Evolutionary conservation across 1,284 basidiomycete species (phyloP).

Genomic region (Volvariella volvacea): DNA sequence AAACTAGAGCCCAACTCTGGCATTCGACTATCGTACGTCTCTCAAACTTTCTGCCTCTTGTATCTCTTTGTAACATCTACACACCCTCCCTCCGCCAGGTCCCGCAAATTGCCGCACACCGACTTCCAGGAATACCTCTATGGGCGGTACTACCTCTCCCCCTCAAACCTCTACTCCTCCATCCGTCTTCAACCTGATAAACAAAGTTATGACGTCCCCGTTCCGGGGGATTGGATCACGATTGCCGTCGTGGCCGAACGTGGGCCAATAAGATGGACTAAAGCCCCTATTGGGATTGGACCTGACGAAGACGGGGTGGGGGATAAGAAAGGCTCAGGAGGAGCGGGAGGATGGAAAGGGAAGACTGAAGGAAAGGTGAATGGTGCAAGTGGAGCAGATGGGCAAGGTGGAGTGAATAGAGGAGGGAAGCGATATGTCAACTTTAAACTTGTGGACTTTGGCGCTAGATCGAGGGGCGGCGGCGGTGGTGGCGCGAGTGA

Average conservation of each 20-base stretch:
- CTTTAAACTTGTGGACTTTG: slow-evolving; percentile 82
- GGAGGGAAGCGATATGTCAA: slow-evolving; percentile 64
- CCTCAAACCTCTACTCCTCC: slow-evolving; percentile 83
- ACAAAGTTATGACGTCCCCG: slow-evolving; percentile 84
- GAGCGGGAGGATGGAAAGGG: slow-evolving; percentile 28
- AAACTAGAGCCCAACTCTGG: slow-evolving; percentile 83
- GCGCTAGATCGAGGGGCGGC: slow-evolving; percentile 44
- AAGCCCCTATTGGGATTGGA: slow-evolving; percentile 52
- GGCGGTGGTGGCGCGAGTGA: slow-evolving; percentile 29
- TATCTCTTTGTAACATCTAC: background rate
- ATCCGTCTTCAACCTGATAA: slow-evolving; percentile 73
- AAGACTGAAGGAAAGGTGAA: slow-evolving; percentile 30
- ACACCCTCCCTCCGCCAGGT: slow-evolving; percentile 39
- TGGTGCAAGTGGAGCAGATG: too few species aligned
- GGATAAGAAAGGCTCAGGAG: slow-evolving; percentile 17
- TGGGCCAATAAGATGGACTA: slow-evolving; percentile 62
- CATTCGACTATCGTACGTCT: slow-evolving; percentile 75
- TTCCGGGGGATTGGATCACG: slow-evolving; percentile 88
- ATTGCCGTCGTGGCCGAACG: slow-evolving; percentile 87
- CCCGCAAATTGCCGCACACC: slow-evolving; percentile 67
- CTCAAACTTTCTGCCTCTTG: slow-evolving; percentile 2
- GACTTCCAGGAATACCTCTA: slow-evolving; percentile 79
- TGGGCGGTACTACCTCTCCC: slow-evolving; percentile 82
- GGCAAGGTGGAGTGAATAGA: slow-evolving; percentile 23
- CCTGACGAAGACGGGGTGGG: slow-evolving; percentile 29